Base-by-base conservation (phyloP, 2,329 filamentous ascomycete species). In the Tolypocladium paradoxum region DNA sequence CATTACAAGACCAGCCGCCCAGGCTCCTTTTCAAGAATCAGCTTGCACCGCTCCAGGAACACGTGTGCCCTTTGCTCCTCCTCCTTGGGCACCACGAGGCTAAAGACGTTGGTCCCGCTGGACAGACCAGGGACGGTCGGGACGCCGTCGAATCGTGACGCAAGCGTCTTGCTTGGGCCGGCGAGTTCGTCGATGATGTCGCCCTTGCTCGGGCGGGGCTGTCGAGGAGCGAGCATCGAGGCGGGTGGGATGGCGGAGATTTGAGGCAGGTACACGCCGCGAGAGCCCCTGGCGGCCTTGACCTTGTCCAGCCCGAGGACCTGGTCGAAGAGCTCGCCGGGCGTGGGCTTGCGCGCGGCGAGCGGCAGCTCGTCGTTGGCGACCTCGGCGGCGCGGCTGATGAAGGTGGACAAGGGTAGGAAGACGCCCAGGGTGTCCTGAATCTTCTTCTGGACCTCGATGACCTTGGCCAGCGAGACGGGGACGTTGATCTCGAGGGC, bases 321-420 rank as follows among this genome's bases (percentile, higher is more conserved):
- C 62, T 92, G 84, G 66, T 96, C 84, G 72, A 97, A 97, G 14
- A 99, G 81, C 67, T 95, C 90, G 64, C 90, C 82, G 36, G 86
- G 75, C 0, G 87, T 84, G 16, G 86, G 85, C 45, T 62, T 56
- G 47, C 79, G 77, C 56, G 75, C 74, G 55, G 82, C 77, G 6
- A 83, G 80, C 31, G 92, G 92, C 8, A 97, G 80, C 47, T 87
- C 83, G 57, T 93, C 86, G 71, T 97, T 97, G 55, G 93, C 93
- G 29, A 95, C 73, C 63, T 93, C 85, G 40, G 88, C 81, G 40
- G 93, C 93, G 52, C 90, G 86, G 53, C 84, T 79, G 66, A 99
- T 83, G 73, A 97, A 96, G 14, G 87, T 90, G 2, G 88, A 89
- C 6, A 97, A 75, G 16, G 92, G 90, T 48, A 96, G 75, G 65